Conservation (phyloP, 257 asterid genomes). For the Solanum tarijense region DNA sequence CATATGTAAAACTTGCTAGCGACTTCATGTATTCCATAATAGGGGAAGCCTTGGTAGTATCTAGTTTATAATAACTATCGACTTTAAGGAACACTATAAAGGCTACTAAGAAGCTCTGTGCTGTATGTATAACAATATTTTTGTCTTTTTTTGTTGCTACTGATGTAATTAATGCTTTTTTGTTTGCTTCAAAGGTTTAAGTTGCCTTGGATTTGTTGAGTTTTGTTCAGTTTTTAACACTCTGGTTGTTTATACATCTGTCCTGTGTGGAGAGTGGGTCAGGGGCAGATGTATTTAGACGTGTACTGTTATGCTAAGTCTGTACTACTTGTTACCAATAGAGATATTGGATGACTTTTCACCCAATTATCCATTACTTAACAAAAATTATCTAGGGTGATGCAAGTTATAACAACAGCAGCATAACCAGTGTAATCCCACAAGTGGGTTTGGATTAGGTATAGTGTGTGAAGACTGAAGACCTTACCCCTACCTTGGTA, state of each 20-base stretch:
- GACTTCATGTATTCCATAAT: too few relatives aligned
- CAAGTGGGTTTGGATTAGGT: background rate
- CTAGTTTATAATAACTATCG: too few relatives aligned
- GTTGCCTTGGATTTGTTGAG: background rate
- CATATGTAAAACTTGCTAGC: too few relatives aligned
- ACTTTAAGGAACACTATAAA: conserved; percentile 8
- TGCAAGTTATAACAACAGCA: background rate
- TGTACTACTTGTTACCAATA: background rate
- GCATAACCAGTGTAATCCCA: background rate
- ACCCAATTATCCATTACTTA: background rate
- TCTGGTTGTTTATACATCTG: background rate
- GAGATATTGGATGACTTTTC: background rate
- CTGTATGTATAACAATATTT: conserved; percentile 23
- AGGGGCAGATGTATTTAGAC: background rate
- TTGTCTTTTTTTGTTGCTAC: background rate
- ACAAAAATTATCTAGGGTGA: background rate
- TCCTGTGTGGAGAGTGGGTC: background rate
- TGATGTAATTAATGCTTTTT: background rate
- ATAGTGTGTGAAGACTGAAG: background rate
- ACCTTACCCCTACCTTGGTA: background rate
- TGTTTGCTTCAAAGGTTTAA: background rate
- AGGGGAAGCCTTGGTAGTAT: too few relatives aligned
- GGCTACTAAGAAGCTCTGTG: conserved; percentile 65
- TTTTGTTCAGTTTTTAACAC: background rate
- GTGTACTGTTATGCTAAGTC: background rate